Conservation (phyloP, 768 basidiomycete genomes). For the Tremella fuciformis region DNA sequence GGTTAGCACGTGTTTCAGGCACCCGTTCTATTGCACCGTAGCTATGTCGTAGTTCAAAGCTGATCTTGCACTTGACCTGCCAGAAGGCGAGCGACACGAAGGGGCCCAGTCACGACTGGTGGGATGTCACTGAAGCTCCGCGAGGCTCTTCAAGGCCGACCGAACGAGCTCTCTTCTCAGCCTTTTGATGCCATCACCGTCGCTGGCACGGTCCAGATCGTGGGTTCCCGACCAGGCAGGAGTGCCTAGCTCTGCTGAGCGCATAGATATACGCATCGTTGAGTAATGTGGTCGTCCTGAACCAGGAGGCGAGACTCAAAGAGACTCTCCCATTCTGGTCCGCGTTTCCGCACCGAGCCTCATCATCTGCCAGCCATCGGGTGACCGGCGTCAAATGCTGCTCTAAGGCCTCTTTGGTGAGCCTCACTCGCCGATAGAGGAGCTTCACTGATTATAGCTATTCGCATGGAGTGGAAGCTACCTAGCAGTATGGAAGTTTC, state of each 20-base stretch:
- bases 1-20: too few species aligned
- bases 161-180: constrained; percentile 15
- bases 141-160: constrained; percentile 39
- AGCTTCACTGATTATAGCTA: constrained; percentile 22
- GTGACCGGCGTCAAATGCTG: constrained; percentile 31
- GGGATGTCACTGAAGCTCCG: constrained; percentile 40
- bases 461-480: constrained; percentile 39
- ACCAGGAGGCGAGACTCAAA: constrained; percentile 27
- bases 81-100: too few species aligned
- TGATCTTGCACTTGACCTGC: too few species aligned
- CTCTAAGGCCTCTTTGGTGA: constrained; percentile 20
- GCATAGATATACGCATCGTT: constrained; percentile 33
- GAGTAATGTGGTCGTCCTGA: constrained; percentile 28
- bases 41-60: too few species aligned
- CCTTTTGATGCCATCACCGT: constrained; percentile 13
- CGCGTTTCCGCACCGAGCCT: constrained; percentile 32
- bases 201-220: too few species aligned
- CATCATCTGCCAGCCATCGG: constrained; percentile 18
- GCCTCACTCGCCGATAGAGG: background rate
- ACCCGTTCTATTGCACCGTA: too few species aligned
- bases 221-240: too few species aligned
- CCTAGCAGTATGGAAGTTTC: constrained; percentile 36
- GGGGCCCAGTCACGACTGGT: background rate
- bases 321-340: constrained; percentile 35
- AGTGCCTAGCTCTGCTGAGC: background rate